Evolutionary conservation across 768 basidiomycete species (phyloP), one percentile per base, ranked within the genome.

Genomic region (Termitomyces sp.): DNA sequence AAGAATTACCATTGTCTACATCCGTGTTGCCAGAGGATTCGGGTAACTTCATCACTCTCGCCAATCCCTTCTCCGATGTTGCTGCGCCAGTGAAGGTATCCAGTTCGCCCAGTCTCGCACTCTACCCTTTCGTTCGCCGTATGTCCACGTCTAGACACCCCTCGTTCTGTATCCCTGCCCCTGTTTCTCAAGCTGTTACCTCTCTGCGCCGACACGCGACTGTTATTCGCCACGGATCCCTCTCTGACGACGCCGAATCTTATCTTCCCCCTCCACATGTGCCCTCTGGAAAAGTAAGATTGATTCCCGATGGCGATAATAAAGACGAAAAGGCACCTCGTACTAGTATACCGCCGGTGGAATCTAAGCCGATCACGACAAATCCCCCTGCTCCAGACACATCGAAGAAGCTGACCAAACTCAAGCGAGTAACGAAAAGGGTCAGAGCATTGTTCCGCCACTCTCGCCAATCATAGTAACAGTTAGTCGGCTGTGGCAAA

Each of bases 91-190:
- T 60, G 9, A 61, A 51, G 29, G 12, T 46, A 19, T 44, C 53
- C 0, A 37, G 23, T 23, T 35, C 31, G 10, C 57, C 43, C 17
- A 55, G 47, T 34, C 48, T 47, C 12, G 53, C 60, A 25, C 50
- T 61, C 0, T 42, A 40, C 7, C 57, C 60, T 4, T 52, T 58
- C 12, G 54, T 49, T 29, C 54, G 60, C 10, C 56, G 60, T 4
- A 25, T 61, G 31, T 58, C 60, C 7, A 25, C 55, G 31, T 16
- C 48, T 48, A 5, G 53, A 48, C 14, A 38, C 11, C 14, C 57
- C 32, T 32, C 43, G 17, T 21, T 37, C 9, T 46, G 44, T 31
- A 41, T 34, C 23, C 34, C 34, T 3, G 1, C 23, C n/a, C 4
- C 35, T 2, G 2, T 5, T 10, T 38, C 35, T 7, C 19, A 31